These are phyloP conservation scores for Crepidotus variabilis DNA, from an alignment of 768 basidiomycete species.

Conservation along the genomic window DNA sequence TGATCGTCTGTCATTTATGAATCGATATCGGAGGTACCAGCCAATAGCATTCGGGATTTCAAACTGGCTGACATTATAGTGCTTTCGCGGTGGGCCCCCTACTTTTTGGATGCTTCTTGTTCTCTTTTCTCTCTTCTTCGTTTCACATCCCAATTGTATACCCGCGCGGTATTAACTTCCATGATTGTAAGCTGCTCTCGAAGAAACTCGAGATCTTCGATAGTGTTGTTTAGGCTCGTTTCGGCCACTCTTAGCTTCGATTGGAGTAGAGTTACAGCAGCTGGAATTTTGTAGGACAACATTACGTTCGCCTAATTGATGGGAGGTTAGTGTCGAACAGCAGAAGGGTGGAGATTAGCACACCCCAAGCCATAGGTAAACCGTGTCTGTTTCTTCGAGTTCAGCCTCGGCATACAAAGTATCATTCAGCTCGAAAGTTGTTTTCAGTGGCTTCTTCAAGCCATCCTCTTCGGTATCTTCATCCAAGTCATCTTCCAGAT, in stretches of 20 bases:
- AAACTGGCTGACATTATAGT: background rate
- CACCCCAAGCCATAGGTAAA: conserved; percentile 96
- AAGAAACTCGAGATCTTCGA: conserved; percentile 90
- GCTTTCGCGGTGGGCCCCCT: background rate
- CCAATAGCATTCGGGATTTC: background rate
- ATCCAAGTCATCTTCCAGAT: conserved; percentile 48
- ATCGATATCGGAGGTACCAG: background rate
- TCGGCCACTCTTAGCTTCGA: conserved; percentile 76
- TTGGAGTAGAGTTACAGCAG: conserved; percentile 69
- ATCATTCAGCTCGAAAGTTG: conserved; percentile 94
- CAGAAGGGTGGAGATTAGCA: conserved; percentile 23
- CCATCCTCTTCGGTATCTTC: conserved; percentile 51
- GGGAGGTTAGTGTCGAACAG: background rate
- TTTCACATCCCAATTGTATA: conserved; percentile 97
- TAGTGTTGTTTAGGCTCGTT: conserved; percentile 56
- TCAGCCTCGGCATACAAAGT: conserved; percentile 92
- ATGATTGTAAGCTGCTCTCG: conserved; percentile 95
- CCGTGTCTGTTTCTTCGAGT: conserved; percentile 81
- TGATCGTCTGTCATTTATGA: no score
- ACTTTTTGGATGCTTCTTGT: conserved; percentile 11
- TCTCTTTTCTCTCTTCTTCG: conserved; percentile 57
- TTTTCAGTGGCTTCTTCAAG: conserved; percentile 55
- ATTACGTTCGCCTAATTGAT: conserved; percentile 86
- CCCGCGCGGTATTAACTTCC: conserved; percentile 92
- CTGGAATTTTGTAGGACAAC: conserved; percentile 86